Percentiles rank a stretch among this genome's conserved stretches.
phyloP scores from a whole-genome alignment of 108 stramenopile genomes.

The Chaetoceros tenuissimus region DNA sequence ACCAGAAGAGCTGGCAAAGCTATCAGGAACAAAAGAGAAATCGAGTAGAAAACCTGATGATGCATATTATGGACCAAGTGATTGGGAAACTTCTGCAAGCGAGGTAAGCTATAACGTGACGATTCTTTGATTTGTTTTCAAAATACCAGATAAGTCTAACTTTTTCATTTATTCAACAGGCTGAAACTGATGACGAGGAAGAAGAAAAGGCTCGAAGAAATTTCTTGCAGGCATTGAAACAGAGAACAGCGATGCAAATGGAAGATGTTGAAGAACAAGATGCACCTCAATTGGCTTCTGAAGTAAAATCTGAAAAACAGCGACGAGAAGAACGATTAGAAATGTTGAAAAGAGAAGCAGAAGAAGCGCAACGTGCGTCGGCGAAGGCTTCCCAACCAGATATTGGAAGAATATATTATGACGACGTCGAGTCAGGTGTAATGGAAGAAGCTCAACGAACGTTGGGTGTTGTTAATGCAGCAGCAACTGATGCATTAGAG shows the following conservation, averaged over 20 bases:
- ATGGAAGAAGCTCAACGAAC: conserved; percentile 93
- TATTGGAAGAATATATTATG: conserved; percentile 64
- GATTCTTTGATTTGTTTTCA: conserved; percentile 1
- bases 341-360: conserved; percentile 59
- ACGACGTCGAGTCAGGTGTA: conserved; percentile 68
- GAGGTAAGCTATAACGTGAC: conserved; percentile 10
- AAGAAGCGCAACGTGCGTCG: conserved; percentile 40
- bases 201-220: conserved; percentile 74
- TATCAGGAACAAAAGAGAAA: conserved; percentile 17
- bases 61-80: conserved; percentile 44
- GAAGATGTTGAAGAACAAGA: conserved; percentile 23
- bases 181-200: conserved; percentile 51
- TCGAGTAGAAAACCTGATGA: conserved; percentile 5
- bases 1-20: conserved; percentile 25
- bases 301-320: conserved; percentile 75
- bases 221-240: conserved; percentile 70
- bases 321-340: conserved; percentile 67
- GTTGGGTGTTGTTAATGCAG: conserved; percentile 57
- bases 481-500: conserved; percentile 81
- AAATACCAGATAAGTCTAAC: neutral
- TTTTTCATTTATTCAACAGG: neutral
- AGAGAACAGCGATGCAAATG: conserved; percentile 20
- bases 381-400: conserved; percentile 45
- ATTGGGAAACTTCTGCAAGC: conserved; percentile 63
- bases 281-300: conserved; percentile 28